Percentiles rank a stretch among this genome's conserved stretches.
Conservation (phyloP, 2,329 filamentous ascomycete genomes). For the Epichloe amarillans region DNA sequence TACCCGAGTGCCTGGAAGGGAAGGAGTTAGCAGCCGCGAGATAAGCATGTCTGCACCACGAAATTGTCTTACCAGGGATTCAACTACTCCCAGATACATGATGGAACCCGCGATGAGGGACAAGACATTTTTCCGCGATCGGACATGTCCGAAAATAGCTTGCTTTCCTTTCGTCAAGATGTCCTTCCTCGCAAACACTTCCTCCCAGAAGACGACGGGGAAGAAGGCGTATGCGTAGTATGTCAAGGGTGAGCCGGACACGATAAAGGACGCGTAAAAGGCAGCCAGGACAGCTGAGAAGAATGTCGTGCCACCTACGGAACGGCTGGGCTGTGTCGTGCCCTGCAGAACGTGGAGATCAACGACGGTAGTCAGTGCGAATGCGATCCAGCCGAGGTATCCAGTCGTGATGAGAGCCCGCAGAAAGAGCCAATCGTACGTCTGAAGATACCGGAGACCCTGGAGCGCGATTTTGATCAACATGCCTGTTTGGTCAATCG, state of each 20-base stretch:
- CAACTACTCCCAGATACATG: too few species aligned
- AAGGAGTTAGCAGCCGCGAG: too few species aligned
- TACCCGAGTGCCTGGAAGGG: conserved; percentile 32
- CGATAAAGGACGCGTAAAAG: conserved; percentile 65
- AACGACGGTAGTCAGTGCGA: conserved; percentile 77
- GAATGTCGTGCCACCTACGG: conserved; percentile 38
- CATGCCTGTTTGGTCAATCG: conserved; percentile 64
- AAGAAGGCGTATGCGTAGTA: conserved; percentile 64
- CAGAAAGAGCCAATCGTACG: conserved; percentile 96
- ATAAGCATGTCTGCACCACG: too few species aligned
- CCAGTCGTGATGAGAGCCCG: conserved; percentile 77
- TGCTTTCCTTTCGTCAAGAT: conserved; percentile 25
- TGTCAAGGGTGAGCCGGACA: conserved; percentile 64
- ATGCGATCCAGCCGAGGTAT: conserved; percentile 95
- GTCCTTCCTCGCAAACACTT: conserved; percentile 60
- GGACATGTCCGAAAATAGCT: too few species aligned
- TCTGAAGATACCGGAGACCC: conserved; percentile 87
- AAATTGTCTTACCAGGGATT: conserved; percentile 51
- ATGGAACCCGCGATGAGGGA: too few species aligned
- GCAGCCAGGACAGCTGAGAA: conserved; percentile 67
- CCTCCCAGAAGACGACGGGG: neutral
- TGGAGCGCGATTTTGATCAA: conserved; percentile 67
- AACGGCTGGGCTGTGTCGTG: conserved; percentile 38
- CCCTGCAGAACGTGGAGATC: conserved; percentile 28
- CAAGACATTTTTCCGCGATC: too few species aligned